A percentile compares a stretch with the other conserved stretches of the same genome.
phyloP scores from a whole-genome alignment of 805 yeast species.

The Wickerhamomyces xylosicus region DNA sequence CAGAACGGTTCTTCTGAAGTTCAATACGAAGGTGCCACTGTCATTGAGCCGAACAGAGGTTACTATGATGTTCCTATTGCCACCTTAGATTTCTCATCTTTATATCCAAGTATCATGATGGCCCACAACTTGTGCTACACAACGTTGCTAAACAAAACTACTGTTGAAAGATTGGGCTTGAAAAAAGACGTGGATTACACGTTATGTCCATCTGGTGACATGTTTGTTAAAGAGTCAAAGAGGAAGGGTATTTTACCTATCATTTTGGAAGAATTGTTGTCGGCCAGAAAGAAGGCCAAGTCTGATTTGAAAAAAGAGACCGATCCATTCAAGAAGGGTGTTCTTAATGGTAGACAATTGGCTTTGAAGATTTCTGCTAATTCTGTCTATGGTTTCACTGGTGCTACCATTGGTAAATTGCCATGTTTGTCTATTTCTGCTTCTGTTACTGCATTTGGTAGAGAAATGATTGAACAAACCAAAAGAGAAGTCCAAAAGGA shows the following conservation, averaged over 20 bases:
- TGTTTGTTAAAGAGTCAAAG: constrained; percentile 58
- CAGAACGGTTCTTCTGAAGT: constrained; percentile 75
- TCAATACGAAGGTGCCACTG: constrained; percentile 97
- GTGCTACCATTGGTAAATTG: constrained; percentile 94
- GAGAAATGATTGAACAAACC: constrained; percentile 92
- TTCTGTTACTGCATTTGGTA: constrained; percentile 90
- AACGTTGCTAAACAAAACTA: constrained; percentile 60
- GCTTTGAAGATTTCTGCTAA: constrained; percentile 96
- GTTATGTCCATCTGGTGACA: constrained; percentile 85
- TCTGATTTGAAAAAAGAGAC: constrained; percentile 83
- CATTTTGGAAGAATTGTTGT: constrained; percentile 75
- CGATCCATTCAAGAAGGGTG: constrained; percentile 90
- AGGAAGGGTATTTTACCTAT: constrained; percentile 88
- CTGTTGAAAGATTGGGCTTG: constrained; percentile 55
- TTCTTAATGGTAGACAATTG: constrained; percentile 91
- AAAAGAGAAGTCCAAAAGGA: constrained; percentile 75
- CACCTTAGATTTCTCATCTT: constrained; percentile 91
- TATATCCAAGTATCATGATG: constrained; percentile 98
- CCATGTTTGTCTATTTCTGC: constrained; percentile 97
- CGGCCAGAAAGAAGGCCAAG: constrained; percentile 91
- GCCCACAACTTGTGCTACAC: constrained; percentile 97
- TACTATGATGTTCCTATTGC: constrained; percentile 97
- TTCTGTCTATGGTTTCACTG: constrained; percentile 98
- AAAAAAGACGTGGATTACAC: constrained; percentile 71
- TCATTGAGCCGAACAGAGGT: constrained; percentile 92